Evolutionary conservation across 2,329 filamentous ascomycete genomes (phyloP).

Genomic region (Magnaporthiopsis poae): DNA sequence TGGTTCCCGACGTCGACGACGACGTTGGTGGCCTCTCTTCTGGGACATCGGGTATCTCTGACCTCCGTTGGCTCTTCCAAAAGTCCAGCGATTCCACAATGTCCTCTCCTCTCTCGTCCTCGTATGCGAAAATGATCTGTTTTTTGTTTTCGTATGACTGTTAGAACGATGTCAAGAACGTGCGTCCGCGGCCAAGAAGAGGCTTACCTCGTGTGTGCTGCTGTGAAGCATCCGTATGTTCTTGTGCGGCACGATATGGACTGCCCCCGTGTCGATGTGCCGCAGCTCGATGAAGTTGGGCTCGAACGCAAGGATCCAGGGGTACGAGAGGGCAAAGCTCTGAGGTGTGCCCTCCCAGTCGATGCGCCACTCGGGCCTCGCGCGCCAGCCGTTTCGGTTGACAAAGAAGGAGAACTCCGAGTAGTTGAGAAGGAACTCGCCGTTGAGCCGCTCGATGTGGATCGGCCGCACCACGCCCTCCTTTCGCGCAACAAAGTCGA

Average conservation of each 20-base stretch:
- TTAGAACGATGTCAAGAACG: background rate
- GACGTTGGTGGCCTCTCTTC: background rate
- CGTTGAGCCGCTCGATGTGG: slow-evolving; percentile 91
- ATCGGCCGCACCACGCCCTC: slow-evolving; percentile 81
- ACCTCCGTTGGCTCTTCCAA: slow-evolving; percentile 62
- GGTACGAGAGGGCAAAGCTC: slow-evolving; percentile 87
- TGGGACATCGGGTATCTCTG: slow-evolving; percentile 1
- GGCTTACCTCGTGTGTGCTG: slow-evolving; percentile 82
- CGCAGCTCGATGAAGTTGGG: slow-evolving; percentile 94
- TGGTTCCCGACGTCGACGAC: background rate
- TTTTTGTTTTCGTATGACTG: background rate
- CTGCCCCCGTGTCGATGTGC: slow-evolving; percentile 85
- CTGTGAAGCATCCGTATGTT: slow-evolving; percentile 97
- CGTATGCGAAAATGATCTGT: slow-evolving; percentile 93
- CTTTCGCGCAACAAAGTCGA: slow-evolving; percentile 91
- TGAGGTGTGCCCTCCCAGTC: slow-evolving; percentile 93
- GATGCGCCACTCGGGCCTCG: slow-evolving; percentile 90
- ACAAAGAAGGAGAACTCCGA: slow-evolving; percentile 99
- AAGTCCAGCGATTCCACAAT: slow-evolving; percentile 93
- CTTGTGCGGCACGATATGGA: slow-evolving; percentile 92
- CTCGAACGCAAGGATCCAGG: slow-evolving; percentile 95
- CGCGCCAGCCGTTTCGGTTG: slow-evolving; percentile 95
- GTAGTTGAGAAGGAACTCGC: slow-evolving; percentile 95
- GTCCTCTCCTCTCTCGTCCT: slow-evolving; percentile 88
- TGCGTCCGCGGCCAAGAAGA: background rate